A percentile compares a stretch with the other conserved stretches of the same genome.
Conservation (phyloP, 2,329 filamentous ascomycete genomes). For the Alternaria gaisen region DNA sequence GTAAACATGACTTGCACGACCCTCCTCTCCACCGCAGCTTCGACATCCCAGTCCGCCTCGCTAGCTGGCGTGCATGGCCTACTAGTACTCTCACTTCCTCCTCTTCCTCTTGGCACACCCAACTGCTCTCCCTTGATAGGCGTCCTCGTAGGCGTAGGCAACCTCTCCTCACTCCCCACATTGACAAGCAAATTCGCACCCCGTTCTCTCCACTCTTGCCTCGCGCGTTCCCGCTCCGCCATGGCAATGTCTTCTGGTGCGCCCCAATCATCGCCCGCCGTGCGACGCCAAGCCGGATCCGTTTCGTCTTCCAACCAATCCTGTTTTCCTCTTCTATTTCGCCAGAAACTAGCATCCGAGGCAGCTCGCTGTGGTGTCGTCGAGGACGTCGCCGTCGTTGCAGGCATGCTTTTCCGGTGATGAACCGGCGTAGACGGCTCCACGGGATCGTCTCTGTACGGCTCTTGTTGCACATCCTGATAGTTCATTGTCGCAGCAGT, state of each 20-base stretch:
- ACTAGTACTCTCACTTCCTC: no score
- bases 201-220: constrained; percentile 43
- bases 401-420: constrained; percentile 32
- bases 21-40: constrained; percentile 56
- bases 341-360: constrained; percentile 56
- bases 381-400: constrained; percentile 22
- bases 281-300: constrained; percentile 41
- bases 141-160: constrained; percentile 41
- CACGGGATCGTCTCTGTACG: constrained; percentile 40
- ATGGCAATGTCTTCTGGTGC: constrained; percentile 44
- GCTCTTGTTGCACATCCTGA: constrained; percentile 24
- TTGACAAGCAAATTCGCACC: constrained; percentile 40
- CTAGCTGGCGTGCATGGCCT: constrained; percentile 43
- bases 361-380: constrained; percentile 53
- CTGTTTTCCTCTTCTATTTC: constrained; percentile 53
- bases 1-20: constrained; percentile 81
- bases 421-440: background rate
- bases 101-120: constrained; percentile 16
- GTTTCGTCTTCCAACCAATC: constrained; percentile 53
- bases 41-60: constrained; percentile 62
- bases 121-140: constrained; percentile 38
- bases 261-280: constrained; percentile 50
- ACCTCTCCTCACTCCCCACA: constrained; percentile 34
- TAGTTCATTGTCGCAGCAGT: constrained; percentile 33
- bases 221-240: constrained; percentile 41